Evolutionary conservation across 192 early-diverging fungal species (phyloP).

Genomic region (Coemansia sp.): DNA sequence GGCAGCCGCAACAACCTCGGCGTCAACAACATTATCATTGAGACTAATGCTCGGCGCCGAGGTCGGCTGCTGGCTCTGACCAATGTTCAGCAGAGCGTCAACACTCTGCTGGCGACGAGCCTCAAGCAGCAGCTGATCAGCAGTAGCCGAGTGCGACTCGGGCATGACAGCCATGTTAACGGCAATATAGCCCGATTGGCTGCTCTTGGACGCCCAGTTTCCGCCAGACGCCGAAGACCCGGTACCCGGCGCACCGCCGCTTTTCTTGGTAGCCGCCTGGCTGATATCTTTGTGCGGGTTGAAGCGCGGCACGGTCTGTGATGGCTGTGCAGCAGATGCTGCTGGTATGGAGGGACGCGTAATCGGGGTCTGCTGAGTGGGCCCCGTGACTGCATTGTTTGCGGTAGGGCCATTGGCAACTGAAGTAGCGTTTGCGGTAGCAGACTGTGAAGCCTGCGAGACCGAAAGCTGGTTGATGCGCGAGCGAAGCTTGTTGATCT

Average conservation of each 20-base stretch:
- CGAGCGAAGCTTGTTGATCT: conserved; percentile 25
- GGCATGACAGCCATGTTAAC: conserved; percentile 40
- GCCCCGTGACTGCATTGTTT: conserved; percentile 1
- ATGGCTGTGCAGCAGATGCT: no score
- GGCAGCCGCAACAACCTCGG: neutral
- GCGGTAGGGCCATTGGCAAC: neutral
- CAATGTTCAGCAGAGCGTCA: conserved; percentile 36
- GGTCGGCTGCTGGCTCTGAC: neutral
- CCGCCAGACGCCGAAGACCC: conserved; percentile 9
- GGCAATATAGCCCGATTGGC: conserved; percentile 33
- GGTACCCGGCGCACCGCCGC: conserved; percentile 2
- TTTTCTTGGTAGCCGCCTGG: conserved; percentile 29
- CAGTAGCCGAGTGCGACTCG: conserved; percentile 6
- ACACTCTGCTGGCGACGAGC: conserved; percentile 28
- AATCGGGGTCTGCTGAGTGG: conserved; percentile 6
- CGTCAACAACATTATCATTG: neutral
- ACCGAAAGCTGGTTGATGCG: conserved; percentile 13
- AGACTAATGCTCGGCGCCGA: neutral
- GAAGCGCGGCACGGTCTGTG: conserved; percentile 24
- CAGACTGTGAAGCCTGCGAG: conserved; percentile 1
- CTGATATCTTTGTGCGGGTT: conserved; percentile 48
- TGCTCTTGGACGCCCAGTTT: conserved; percentile 45
- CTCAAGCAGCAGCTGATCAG: conserved; percentile 22
- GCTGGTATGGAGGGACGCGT: neutral
- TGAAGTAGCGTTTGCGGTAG: neutral